Evolutionary conservation across 2,329 filamentous ascomycete genomes (phyloP).

Genomic region (Helminthosporium solani): DNA sequence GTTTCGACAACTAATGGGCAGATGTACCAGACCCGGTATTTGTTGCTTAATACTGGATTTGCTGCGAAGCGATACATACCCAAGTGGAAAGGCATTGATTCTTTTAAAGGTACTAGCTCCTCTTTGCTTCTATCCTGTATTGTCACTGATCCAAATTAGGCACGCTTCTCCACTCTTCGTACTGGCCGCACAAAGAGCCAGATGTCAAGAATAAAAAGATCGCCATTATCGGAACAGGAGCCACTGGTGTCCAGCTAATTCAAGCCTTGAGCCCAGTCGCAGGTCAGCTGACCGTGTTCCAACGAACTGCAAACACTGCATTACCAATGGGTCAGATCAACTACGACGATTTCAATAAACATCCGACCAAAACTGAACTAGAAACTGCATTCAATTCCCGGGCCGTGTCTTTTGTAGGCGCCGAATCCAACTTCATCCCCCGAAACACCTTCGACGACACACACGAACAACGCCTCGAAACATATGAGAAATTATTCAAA

Average conservation of each 20-base stretch:
- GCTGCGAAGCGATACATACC: conserved; percentile 59
- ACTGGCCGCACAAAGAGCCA: conserved; percentile 58
- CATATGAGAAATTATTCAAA: conserved; percentile 22
- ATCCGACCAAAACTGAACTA: conserved; percentile 31
- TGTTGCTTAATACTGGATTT: conserved; percentile 55
- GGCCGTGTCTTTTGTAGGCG: too few species aligned
- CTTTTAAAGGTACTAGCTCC: conserved; percentile 62
- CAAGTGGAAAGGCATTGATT: conserved; percentile 56
- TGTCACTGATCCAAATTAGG: conserved; percentile 4
- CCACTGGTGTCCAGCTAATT: conserved; percentile 61
- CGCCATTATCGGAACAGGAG: conserved; percentile 59
- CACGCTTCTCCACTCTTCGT: conserved; percentile 55
- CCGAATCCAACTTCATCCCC: too few species aligned
- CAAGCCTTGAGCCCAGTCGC: conserved; percentile 58
- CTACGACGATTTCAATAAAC: conserved; percentile 45
- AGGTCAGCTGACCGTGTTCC: conserved; percentile 57
- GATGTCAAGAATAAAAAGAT: conserved; percentile 58
- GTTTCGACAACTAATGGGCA: conserved; percentile 51
- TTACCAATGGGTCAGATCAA: conserved; percentile 24
- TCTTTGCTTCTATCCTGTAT: too few species aligned
- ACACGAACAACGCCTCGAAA: too few species aligned
- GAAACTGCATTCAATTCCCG: too few species aligned
- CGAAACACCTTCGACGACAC: too few species aligned
- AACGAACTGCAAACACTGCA: conserved; percentile 55
- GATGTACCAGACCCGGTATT: conserved; percentile 48